These are phyloP conservation scores for Thielaviopsis punctulata DNA, from an alignment of 2,329 filamentous ascomycete genomes.

Conservation along the genomic window DNA sequence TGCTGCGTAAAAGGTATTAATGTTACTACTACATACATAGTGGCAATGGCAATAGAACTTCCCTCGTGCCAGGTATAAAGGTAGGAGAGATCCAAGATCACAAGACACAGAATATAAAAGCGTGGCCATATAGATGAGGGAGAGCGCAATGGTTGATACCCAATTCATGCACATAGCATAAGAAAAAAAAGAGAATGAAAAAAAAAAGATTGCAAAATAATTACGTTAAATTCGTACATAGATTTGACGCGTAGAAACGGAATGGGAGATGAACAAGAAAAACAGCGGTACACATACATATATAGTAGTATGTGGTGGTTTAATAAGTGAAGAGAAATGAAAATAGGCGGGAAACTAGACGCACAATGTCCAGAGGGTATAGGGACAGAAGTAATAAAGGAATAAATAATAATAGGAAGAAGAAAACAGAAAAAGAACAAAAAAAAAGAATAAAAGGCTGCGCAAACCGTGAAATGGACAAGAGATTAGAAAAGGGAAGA, in stretches of 20 bases:
- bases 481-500: background rate
- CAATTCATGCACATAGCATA: background rate
- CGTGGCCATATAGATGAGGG: background rate
- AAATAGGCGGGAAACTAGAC: constrained; percentile 16
- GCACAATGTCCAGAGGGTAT: background rate
- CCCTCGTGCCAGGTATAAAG: too few relatives aligned
- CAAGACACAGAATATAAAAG: background rate
- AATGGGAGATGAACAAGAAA: constrained; percentile 2
- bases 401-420: background rate
- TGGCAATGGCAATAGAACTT: too few relatives aligned
- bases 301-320: background rate
- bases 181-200: background rate
- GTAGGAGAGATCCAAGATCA: too few relatives aligned
- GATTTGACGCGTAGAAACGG: background rate
- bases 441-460: constrained; percentile 3
- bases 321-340: constrained; percentile 11
- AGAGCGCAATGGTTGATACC: background rate
- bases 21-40: too few relatives aligned
- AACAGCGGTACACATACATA: background rate
- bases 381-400: constrained; percentile 15
- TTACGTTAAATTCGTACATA: background rate
- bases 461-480: background rate
- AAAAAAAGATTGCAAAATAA: background rate
- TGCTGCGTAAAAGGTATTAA: too few relatives aligned
- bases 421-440: constrained; percentile 6